Base-by-base conservation (phyloP, 2,329 filamentous ascomycete species). In the Talaromyces sp. region DNA sequence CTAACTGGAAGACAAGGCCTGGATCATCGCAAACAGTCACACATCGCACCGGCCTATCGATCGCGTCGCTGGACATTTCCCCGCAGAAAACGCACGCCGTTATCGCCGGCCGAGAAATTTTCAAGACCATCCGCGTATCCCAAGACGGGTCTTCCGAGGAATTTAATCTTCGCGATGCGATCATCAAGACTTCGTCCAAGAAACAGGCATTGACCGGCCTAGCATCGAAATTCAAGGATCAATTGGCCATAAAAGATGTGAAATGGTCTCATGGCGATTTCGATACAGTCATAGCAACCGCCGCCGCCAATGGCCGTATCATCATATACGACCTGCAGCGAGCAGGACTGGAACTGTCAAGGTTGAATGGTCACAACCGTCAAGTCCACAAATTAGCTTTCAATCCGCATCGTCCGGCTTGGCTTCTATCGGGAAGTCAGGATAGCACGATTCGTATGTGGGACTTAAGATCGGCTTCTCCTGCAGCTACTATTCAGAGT, bases 321-420 rank as follows among this genome's bases (percentile, higher is more conserved):
- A 83, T 88, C 62, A 75, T 89, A 65, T 89, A 89, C 73, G 86
- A 89, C 76, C 78, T 89, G 65, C 84, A 86, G 68, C 83, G 85
- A 66, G 80, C 84, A 63, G 85, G 84, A 61, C 78, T 88, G 50
- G 87, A 88, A 72, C 81, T 87, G 64, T 85, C 84, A 66, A 82
- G 86, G 66, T 81, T 89, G 69, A 85, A 88, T 70, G 87, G 88
- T 72, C 87, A 89, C 70, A 83, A 80, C 68, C 85, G 87, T 60
- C 87, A 89, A 75, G 87, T 89, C 62, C 87, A 89, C 75, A 85
- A 83, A 69, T 78, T 89, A 50, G 87, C 86, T 14, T 88, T 89
- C 75, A 89, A 88, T 70, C 87, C 87, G 11, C 83, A 87, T 71
- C 79, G 82, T 67, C 85, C 86, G 52, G 82, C 83, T 68, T 80